Evolutionary conservation across 2,329 filamentous ascomycete genomes (phyloP).

Genomic region (Diaporthe ilicicola): DNA sequence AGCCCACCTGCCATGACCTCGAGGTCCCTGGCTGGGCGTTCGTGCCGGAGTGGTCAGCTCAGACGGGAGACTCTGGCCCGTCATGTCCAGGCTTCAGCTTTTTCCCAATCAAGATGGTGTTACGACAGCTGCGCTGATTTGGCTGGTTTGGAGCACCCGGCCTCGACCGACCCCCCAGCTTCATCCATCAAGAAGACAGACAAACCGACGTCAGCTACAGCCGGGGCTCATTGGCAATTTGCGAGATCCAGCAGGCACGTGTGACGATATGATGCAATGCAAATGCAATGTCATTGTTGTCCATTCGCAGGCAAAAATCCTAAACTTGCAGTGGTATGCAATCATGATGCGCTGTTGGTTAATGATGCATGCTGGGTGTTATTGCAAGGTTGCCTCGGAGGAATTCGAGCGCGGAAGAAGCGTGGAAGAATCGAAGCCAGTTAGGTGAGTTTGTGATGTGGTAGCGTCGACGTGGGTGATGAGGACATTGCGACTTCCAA

Average conservation of each 20-base stretch:
- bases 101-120: not conserved
- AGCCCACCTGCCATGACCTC: conserved; percentile 3
- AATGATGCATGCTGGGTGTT: not conserved
- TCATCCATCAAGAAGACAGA: not conserved
- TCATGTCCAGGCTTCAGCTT: not conserved
- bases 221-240: not conserved
- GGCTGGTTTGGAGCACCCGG: not conserved
- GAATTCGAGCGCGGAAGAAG: conserved; percentile 9
- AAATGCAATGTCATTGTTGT: conserved; percentile 13
- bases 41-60: not conserved
- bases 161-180: not conserved
- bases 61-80: not conserved
- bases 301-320: not conserved
- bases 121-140: too few species aligned
- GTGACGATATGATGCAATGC: conserved; percentile 31
- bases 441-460: not conserved
- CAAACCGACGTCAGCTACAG: not conserved
- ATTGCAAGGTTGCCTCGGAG: conserved; percentile 3
- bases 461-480: conserved; percentile 14
- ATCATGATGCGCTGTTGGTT: not conserved
- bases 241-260: conserved; percentile 13
- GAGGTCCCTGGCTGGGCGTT: not conserved
- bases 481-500: conserved; percentile 20
- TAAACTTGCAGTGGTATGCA: not conserved
- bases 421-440: conserved; percentile 22